Evolutionary conservation across 2,329 filamentous ascomycete species (phyloP).

Genomic region (Trichoderma atrobrunneum): DNA sequence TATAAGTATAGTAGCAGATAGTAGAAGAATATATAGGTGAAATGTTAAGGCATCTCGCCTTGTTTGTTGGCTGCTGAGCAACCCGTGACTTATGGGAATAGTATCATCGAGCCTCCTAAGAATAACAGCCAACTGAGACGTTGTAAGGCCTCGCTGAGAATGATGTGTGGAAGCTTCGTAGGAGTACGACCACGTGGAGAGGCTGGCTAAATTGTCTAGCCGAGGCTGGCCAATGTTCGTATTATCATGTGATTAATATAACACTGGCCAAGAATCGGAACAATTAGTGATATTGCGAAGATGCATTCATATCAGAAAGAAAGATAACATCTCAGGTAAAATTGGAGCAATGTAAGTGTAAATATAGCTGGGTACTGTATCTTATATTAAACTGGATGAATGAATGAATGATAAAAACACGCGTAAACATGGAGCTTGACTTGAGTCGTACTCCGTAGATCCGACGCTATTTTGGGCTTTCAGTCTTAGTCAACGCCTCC

Average conservation of each 20-base stretch:
- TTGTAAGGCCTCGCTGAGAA: not conserved
- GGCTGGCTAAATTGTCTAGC: not conserved
- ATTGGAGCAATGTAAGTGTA: not conserved
- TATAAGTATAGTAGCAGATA: too few relatives aligned
- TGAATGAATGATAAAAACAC: not conserved
- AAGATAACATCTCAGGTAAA: not conserved
- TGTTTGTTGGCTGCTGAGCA: not conserved
- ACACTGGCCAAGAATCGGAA: not conserved
- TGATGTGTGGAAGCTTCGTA: not conserved
- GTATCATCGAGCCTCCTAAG: not conserved
- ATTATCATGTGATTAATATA: not conserved
- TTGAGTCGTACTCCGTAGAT: not conserved
- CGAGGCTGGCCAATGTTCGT: not conserved
- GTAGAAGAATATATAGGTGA: not conserved
- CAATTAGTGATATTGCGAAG: not conserved
- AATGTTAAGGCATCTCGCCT: not conserved
- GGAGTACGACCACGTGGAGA: not conserved
- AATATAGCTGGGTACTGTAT: not conserved
- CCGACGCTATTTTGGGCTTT: not conserved
- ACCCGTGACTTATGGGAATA: rapidly evolving
- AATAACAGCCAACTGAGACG: not conserved
- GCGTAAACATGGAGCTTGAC: not conserved
- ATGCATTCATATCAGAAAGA: not conserved
- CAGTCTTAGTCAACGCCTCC: not conserved
- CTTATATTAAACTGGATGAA: not conserved